Base-by-base conservation (phyloP, 176 grass and related monocot genomes). In the Cocos nucifera region DNA sequence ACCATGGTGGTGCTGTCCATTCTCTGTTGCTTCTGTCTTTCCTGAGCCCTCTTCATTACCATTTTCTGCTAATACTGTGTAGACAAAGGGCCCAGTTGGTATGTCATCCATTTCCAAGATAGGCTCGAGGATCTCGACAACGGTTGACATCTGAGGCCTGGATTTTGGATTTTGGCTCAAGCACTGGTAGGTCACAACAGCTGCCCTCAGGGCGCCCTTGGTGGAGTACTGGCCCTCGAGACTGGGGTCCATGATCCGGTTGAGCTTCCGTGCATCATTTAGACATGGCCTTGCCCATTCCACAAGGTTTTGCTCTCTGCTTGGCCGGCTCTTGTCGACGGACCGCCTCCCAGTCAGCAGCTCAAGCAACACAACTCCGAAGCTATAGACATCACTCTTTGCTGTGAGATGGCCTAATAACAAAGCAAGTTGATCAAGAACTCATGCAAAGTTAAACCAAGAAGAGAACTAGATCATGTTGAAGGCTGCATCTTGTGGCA, bases 321-420 rank as follows among this genome's bases (percentile, higher is more conserved):
- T 66, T 0, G 92, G 78, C 62, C 83, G 51, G 4, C 69, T 63
- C 82, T 88, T 90, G 78, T 96, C 92, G 26, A 96, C 86, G 15
- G 86, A 85, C 28, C 67, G 70, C 22, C 80, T 74, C 0, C 92
- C 87, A 0, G 92, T 69, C 0, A 96, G 65, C 22, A 96, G 85
- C 74, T 96, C 86, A 1, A 96, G 78, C 7, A 96, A 75, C 16
- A 96, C 83, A 4, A 96, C 86, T 25, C 91, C 83, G 4, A 87
- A 96, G 69, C 83, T 89, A 67, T 96, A 96, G 17, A 96, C 91
- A 61, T 96, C 91, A 15, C 86, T 96, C 78, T 90, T 51, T 10
- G 84, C 53, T 6, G 92, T 96, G 0, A 96, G 72, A 73, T 90
- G 92, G 19, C 92, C 92, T 56, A 56, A 22, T 20, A 21, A 56